Evolutionary conservation across 179 eudicot species (phyloP), one percentile per base, ranked within the genome.

Genomic region (Dionaea muscipula): DNA sequence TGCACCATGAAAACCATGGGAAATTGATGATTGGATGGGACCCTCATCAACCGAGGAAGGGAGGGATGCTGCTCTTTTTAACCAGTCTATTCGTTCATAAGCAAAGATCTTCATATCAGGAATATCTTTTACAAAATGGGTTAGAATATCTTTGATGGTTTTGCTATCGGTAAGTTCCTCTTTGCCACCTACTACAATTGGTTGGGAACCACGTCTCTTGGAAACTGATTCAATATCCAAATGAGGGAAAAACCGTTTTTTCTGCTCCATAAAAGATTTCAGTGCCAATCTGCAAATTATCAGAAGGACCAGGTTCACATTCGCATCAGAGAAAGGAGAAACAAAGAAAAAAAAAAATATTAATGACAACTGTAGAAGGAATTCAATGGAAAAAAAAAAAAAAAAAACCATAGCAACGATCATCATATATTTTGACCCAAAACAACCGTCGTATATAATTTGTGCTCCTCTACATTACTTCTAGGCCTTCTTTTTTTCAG

Each of bases 181-280:
- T 60, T 69, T 74, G 56, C 73, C 73, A 51, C 65, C 82, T 17
- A 12, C 36, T 18, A 60, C 55, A 39, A 81, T 60, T 46, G 59
- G 55, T 60, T 69, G 69, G 47, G 79, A 70, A 58, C 58, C 72
- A 71, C 80, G 94, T 60, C 77, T 91, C 72, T 84, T 87, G 51
- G 73, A 62, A 55, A 72, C 55, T 57, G 84, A 63, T 68, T 72
- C 84, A 33, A 46, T 63, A 47, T 81, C 82, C 55, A 91, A 85
- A 63, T 91, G 91, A 63, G 94, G 94, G 64, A 91, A 91, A 62
- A 84, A 84, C 57, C 95, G 79, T 61, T 72, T 71, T 60, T 83
- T 88, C 68, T 91, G 95, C 67, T 84, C 94, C 4, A 80, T 78
- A 56, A 91, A 91, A 47, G 98, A 86, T 71, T 91, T 86, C 57